Evolutionary conservation across 2,329 filamentous ascomycete genomes (phyloP).

Genomic region (Ustilaginoidea virens): DNA sequence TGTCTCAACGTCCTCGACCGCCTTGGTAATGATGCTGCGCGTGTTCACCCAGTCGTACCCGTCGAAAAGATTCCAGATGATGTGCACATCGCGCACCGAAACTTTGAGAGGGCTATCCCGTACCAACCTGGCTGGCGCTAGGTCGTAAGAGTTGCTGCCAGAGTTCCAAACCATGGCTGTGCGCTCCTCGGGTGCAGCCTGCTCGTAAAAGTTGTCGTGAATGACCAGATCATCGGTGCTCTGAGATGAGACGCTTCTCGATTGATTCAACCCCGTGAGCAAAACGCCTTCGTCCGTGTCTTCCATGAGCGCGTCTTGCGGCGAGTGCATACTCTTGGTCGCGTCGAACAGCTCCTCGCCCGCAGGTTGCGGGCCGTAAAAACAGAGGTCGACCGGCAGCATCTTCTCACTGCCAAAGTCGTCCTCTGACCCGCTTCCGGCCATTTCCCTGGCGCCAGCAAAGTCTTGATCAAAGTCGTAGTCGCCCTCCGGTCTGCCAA

Average conservation of each 20-base stretch:
- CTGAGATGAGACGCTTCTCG: slow-evolving; percentile 23
- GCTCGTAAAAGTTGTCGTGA: slow-evolving; percentile 63
- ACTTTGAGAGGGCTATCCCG: slow-evolving; percentile 59
- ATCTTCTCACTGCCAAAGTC: slow-evolving; percentile 19
- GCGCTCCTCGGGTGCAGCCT: slow-evolving; percentile 39
- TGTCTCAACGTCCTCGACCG: slow-evolving; percentile 73
- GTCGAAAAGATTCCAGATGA: slow-evolving; percentile 97
- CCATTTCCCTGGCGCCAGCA: slow-evolving; percentile 33
- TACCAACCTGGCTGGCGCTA: slow-evolving; percentile 43
- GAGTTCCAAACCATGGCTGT: slow-evolving; percentile 73
- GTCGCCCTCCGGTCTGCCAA: slow-evolving; percentile 45
- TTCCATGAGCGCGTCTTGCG: slow-evolving; percentile 16
- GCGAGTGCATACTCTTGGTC: slow-evolving; percentile 18
- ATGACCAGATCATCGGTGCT: slow-evolving; percentile 52
- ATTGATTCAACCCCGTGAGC: slow-evolving; percentile 16
- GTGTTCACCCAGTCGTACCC: slow-evolving; percentile 94
- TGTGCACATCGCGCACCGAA: slow-evolving; percentile 69
- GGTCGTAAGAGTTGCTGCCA: slow-evolving; percentile 56
- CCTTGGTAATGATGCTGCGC: slow-evolving; percentile 70
- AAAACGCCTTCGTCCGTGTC: slow-evolving; percentile 22
- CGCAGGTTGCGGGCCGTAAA: slow-evolving; percentile 27
- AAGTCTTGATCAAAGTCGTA: slow-evolving; percentile 52
- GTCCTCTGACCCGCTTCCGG: slow-evolving; percentile 19
- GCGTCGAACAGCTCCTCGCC: slow-evolving; percentile 34
- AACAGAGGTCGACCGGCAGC: slow-evolving; percentile 25